Evolutionary conservation across 2,329 filamentous ascomycete genomes (phyloP), one percentile per base, ranked within the genome.

Genomic region (Paecilomyces variotii): DNA sequence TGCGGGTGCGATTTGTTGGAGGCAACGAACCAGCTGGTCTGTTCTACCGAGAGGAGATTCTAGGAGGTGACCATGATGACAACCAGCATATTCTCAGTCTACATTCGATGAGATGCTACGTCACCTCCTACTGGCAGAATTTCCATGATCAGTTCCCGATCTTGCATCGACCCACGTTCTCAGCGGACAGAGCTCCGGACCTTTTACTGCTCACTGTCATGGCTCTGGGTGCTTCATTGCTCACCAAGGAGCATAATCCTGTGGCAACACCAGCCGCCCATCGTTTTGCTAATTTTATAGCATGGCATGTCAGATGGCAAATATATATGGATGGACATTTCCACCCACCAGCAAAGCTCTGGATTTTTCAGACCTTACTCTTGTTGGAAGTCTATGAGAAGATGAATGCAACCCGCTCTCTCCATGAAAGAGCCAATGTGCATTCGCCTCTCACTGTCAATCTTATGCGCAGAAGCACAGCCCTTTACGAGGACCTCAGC

Each of bases 401-500:
- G 80, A 94, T 96, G 89, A 97, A 93, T 72, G 94, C 91, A 39
- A 96, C 93, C 0, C 84, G 92, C 62, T 87, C 90, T 60, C 79
- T 97, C 32, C 94, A 99, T 72, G 94, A 99, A 74, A 84, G 94
- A 64, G 93, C 93, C 1, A 93, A 97, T 67, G 96, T 97, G 51
- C 93, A 97, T 68, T 94, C 97, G 70, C 93, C 93, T 14, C 97
- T 93, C 0, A 97, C 92, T 0, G 86, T 99, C 63, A 96, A 92
- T 0, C 78, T 97, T 59, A 97, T 99, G 93, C 87, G 94, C 34
- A 85, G 94, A 66, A 93, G 94, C 4, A 89, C 91, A 66, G 96
- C 92, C 1, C 79, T 99, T 12, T 92, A 96, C 62, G 93, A 92
- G 7, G 87, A 90, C 64, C 91, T 90, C n/a, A 85, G 90, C 0